Evolutionary conservation across 345 rosid genomes (phyloP).

Genomic region (Hibiscus tridactylites): DNA sequence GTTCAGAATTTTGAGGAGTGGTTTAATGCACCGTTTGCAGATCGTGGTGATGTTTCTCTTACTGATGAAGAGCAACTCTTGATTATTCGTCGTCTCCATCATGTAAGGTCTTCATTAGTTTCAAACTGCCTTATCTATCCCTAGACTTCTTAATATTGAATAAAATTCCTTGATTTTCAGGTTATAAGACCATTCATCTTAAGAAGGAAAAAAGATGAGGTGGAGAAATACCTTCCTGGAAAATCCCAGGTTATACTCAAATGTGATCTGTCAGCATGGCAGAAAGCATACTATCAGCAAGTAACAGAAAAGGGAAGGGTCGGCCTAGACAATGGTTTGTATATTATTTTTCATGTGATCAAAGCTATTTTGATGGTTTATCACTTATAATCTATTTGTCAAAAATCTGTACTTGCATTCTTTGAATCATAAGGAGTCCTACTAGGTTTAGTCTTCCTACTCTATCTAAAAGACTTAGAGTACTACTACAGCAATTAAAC

Average conservation of each 20-base stretch:
- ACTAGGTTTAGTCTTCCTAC: too few relatives aligned
- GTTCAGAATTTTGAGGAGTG: constrained; percentile 92
- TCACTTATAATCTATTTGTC: background rate
- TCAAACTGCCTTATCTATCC: constrained; percentile 2
- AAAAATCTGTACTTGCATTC: background rate
- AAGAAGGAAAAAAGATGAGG: constrained; percentile 97
- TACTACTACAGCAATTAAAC: too few relatives aligned
- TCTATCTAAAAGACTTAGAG: too few relatives aligned
- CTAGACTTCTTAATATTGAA: constrained; percentile 7
- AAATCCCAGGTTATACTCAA: constrained; percentile 93
- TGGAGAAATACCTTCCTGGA: constrained; percentile 93
- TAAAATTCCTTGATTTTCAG: constrained; percentile 30
- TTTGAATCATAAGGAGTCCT: background rate
- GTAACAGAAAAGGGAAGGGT: constrained; percentile 92
- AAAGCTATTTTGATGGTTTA: background rate
- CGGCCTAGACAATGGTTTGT: constrained; percentile 83
- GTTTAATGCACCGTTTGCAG: constrained; percentile 99
- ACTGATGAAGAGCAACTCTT: constrained; percentile 89
- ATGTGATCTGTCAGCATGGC: constrained; percentile 99
- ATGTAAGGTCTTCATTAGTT: constrained; percentile 43
- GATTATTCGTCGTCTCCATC: constrained; percentile 93
- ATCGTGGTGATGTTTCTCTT: constrained; percentile 78
- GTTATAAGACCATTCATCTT: constrained; percentile 97
- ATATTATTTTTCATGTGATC: constrained; percentile 9
- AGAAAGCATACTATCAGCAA: constrained; percentile 94